Evolutionary conservation across 148 eudicot species (phyloP).

Genomic region (Pharnaceum exiguum): DNA sequence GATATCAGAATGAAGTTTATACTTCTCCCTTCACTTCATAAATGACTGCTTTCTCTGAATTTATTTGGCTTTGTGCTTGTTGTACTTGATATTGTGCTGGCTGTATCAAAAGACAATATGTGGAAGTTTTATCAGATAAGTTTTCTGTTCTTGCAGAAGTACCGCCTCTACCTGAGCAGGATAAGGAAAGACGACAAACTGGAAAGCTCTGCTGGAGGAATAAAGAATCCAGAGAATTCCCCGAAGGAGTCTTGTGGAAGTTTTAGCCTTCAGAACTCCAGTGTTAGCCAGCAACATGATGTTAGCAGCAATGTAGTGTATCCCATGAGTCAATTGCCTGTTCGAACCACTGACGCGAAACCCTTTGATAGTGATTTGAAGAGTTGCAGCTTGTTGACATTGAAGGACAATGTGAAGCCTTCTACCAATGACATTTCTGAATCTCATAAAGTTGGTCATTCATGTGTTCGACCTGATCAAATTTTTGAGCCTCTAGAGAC

Average conservation of each 20-base stretch:
- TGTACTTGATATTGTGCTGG: too few relatives aligned
- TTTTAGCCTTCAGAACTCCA: conserved; percentile 38
- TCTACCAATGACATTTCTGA: conserved; percentile 25
- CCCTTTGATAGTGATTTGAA: conserved; percentile 28
- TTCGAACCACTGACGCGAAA: conserved; percentile 31
- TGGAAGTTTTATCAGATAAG: conserved; percentile 8
- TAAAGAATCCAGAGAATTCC: conserved; percentile 42
- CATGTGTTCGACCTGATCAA: conserved; percentile 25
- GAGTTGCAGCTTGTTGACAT: conserved; percentile 31
- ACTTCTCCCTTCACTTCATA: too few relatives aligned
- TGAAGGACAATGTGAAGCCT: conserved; percentile 34
- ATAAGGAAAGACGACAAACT: conserved; percentile 55
- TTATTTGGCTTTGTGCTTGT: too few relatives aligned
- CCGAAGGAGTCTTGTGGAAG: conserved; percentile 40
- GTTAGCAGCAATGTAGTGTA: conserved; percentile 21
- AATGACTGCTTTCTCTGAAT: too few relatives aligned
- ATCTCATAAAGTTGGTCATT: conserved; percentile 35
- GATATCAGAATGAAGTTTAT: too few relatives aligned
- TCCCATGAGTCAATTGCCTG: conserved; percentile 25
- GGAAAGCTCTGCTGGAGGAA: conserved; percentile 41
- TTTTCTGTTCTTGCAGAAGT: conserved; percentile 65
- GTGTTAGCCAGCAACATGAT: conserved; percentile 31
- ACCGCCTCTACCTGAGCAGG: conserved; percentile 81
- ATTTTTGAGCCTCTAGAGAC: conserved; percentile 34
- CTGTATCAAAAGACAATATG: too few relatives aligned